Evolutionary conservation across 371 early-diverging fungal genomes (phyloP), one percentile per base, ranked within the genome.

Genomic region (Funneliformis caledonium): DNA sequence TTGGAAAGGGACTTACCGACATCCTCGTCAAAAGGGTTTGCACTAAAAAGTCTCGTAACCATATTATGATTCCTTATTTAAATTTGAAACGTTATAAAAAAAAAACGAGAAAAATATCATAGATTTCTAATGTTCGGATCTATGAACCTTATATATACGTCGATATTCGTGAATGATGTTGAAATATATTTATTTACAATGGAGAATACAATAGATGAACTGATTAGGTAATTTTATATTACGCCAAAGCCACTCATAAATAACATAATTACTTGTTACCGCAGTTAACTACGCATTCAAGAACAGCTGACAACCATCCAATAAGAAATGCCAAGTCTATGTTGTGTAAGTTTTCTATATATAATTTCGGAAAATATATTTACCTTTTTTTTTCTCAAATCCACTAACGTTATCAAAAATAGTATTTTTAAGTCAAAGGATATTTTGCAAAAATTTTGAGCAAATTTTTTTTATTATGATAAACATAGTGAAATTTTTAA

Each of bases 11-110:
- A 56, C 82, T 82, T 88, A 89, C 91, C 91, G 69, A 91, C 83
- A 48, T 84, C 83, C 37, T 89, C 91, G 65, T 91, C 89, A 62
- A 91, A 82, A 9, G 88, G 86, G 50, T 81, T 87, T 61, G 82
- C 47, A 16, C 85, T 84, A 48, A 75, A 77, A 37, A 82, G 33
- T 72, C 76, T 68, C 14, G 80, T 59, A 80, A 83, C 83, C 84
- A 84, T 69, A 11, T 78, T 47, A 14, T 60, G 16, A n/a, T 60
- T n/a, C 2, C 16, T 64, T 64, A 64, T 64, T 64, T 19, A 64
- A 26, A 64, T 12, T 64, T 26, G 56, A 52, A 6, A 14, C 56
- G 1, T 37, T 37, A 37, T 6, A 5, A 19, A 19, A 56, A 56
- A 16, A 56, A 52, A 16, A n/a, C n/a, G n/a, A n/a, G 3, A 37